Evolutionary conservation across 345 rosid species (phyloP), one percentile per base, ranked within the genome.

Genomic region (Sisymbrium altissimum): DNA sequence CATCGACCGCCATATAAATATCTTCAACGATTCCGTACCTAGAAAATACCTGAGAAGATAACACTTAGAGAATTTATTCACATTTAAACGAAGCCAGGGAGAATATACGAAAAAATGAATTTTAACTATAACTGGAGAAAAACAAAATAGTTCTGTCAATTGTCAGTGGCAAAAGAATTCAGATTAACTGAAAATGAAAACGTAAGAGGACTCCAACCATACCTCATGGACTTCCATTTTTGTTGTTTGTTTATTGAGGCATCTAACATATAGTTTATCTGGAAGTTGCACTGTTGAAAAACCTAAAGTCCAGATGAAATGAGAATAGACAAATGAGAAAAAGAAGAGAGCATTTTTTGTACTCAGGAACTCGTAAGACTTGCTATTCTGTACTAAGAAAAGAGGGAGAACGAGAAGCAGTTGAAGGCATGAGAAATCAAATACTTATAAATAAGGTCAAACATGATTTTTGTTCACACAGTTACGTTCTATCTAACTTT

Each of bases 201-300:
- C 49, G n/a, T 44, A 23, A 74, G 58, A 12, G 30, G 62, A 72
- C 25, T 14, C 27, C 29, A 36, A 29, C 53, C 79, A 78, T 85
- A 93, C 96, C 81, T 93, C 94, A 53, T 86, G 85, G 39, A 93
- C 76, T 52, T 91, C 98, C 70, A 63, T 50, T 79, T 72, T 83
- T 53, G 92, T 75, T 63, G 97, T 84, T 53, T 78, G 89, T 80
- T 72, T 89, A 88, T 79, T 81, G 68, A 93, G 74, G 76, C 86
- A 75, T 76, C 96, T 86, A 79, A 88, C 91, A 75, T 89, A 93
- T 71, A 93, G 78, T 72, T 91, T 93, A 19, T 86, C 90, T 46
- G 79, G 81, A 72, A 43, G 12, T 76, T 75, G 85, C 61, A 80
- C 86, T 73, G 73, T 36, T 43, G 73, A 17, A 41, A 64, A 64